phyloP scores from a whole-genome alignment of 345 rosid genomes.

The Bruguiera gymnorhiza region DNA sequence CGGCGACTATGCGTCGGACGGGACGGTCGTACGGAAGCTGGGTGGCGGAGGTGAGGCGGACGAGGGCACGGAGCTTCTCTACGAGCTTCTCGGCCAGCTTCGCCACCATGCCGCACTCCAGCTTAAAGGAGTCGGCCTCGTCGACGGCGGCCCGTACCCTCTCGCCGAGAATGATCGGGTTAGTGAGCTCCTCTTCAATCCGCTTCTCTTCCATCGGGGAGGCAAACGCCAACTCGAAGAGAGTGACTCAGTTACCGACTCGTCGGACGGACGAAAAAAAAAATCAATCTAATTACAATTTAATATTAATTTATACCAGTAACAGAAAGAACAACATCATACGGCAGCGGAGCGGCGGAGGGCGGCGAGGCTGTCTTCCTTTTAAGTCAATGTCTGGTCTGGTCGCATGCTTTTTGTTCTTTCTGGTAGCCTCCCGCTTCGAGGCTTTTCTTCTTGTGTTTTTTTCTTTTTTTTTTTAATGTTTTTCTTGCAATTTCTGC shows the following conservation, averaged over 20 bases:
- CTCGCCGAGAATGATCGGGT: conserved; percentile 48
- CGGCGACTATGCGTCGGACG: conserved; percentile 60
- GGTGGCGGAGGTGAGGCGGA: conserved; percentile 37
- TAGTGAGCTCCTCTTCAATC: conserved; percentile 54
- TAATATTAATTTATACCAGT: too few species aligned
- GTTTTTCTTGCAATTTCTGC: too few species aligned
- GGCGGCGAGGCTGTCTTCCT: too few species aligned
- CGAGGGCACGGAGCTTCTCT: conserved; percentile 58
- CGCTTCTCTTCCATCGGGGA: conserved; percentile 46
- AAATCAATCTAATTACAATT: too few species aligned
- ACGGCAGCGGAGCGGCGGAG: too few species aligned
- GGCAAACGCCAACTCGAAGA: neutral
- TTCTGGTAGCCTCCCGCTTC: neutral
- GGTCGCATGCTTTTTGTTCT: conserved; percentile 2
- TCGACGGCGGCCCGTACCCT: conserved; percentile 55
- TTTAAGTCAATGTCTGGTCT: too few species aligned
- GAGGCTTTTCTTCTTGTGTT: too few species aligned
- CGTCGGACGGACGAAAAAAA: neutral
- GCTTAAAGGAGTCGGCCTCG: conserved; percentile 55
- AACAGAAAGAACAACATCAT: too few species aligned
- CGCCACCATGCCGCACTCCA: conserved; percentile 52
- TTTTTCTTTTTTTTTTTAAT: too few species aligned
- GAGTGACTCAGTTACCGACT: neutral
- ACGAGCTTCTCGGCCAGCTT: conserved; percentile 59
- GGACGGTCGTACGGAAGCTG: conserved; percentile 78